Evolutionary conservation across 306 rosid species (phyloP).

Genomic region (Benincasa hispida): DNA sequence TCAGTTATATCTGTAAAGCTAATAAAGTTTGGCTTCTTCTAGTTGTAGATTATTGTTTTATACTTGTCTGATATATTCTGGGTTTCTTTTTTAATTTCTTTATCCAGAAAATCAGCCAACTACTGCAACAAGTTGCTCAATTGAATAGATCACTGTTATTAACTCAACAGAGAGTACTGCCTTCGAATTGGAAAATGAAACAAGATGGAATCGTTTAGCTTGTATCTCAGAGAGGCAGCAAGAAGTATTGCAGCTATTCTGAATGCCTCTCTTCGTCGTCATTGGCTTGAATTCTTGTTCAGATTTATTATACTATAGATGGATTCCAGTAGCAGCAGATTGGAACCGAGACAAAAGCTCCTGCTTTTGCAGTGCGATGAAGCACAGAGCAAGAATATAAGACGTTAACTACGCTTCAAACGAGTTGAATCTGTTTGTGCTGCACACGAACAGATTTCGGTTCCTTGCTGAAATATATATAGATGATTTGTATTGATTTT

Average conservation of each 20-base stretch:
- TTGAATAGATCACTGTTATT: slow-evolving; percentile 22
- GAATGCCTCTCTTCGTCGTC: background rate
- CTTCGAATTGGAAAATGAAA: slow-evolving; percentile 11
- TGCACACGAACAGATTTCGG: background rate
- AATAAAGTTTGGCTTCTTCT: background rate
- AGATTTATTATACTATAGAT: background rate
- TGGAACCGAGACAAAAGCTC: background rate
- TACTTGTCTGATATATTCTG: background rate
- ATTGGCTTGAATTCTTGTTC: background rate
- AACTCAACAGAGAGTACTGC: slow-evolving; percentile 16
- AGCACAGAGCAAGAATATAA: background rate
- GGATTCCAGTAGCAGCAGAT: background rate
- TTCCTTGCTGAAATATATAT: background rate
- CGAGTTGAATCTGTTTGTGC: background rate
- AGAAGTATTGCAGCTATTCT: background rate
- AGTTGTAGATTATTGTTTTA: background rate
- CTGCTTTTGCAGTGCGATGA: background rate
- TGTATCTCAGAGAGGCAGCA: background rate
- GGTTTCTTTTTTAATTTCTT: background rate
- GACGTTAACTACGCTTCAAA: background rate
- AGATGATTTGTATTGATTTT: background rate
- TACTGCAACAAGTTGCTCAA: slow-evolving; percentile 24
- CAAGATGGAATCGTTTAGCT: background rate
- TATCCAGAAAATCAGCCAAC: slow-evolving; percentile 26
- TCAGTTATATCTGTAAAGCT: background rate